Evolutionary conservation across 2,329 filamentous ascomycete genomes (phyloP).

Genomic region (Colletotrichum ledebouriae): DNA sequence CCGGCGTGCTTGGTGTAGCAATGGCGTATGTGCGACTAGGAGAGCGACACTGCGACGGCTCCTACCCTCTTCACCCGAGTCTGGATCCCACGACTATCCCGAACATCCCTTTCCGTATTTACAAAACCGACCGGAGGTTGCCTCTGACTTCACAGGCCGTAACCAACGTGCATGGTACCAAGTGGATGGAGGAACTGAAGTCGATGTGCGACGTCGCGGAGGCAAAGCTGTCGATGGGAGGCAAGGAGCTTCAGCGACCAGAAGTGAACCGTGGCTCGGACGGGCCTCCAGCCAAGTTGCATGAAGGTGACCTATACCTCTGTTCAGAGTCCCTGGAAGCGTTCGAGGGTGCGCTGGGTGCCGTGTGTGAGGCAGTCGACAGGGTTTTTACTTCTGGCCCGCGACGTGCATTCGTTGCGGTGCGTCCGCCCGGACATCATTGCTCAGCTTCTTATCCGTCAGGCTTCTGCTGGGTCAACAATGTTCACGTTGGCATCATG

Average conservation of each 20-base stretch:
- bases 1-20: constrained; percentile 84
- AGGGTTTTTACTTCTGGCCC: constrained; percentile 78
- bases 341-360: constrained; percentile 91
- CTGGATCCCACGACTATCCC: constrained; percentile 67
- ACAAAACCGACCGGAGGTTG: constrained; percentile 80
- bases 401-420: constrained; percentile 88
- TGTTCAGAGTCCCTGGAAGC: constrained; percentile 88
- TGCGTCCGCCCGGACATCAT: constrained; percentile 94
- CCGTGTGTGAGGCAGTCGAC: constrained; percentile 94
- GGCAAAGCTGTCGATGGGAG: constrained; percentile 79
- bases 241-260: constrained; percentile 82
- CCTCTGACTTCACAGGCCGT: constrained; percentile 82
- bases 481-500: constrained; percentile 96
- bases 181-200: constrained; percentile 94
- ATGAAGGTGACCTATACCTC: constrained; percentile 92
- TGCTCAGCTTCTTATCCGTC: constrained; percentile 91
- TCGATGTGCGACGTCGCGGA: constrained; percentile 87
- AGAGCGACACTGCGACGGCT: constrained; percentile 80
- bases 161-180: constrained; percentile 88
- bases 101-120: constrained; percentile 83
- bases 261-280: constrained; percentile 68
- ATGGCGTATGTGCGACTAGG: constrained; percentile 93
- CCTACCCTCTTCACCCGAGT: constrained; percentile 75
- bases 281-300: constrained; percentile 69
- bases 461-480: constrained; percentile 99